Evolutionary conservation across 441 rosid species (phyloP).

Genomic region (Jatropha podagrica): DNA sequence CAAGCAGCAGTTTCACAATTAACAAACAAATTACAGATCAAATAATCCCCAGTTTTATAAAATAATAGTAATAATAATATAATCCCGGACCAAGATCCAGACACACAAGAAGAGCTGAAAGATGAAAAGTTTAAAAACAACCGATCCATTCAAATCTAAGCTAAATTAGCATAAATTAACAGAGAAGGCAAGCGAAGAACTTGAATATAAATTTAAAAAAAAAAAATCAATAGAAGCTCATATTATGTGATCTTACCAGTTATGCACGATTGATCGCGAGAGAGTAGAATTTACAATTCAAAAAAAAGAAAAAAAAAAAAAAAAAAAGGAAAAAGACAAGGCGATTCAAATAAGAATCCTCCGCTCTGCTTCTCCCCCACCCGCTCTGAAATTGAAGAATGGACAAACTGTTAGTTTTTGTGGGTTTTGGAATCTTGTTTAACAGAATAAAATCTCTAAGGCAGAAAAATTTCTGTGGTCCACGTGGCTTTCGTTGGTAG

Average conservation of each 20-base stretch:
- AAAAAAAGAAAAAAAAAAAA: neutral
- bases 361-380: neutral
- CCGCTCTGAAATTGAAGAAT: neutral
- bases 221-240: neutral
- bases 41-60: neutral
- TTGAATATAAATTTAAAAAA: neutral
- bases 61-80: neutral
- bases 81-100: neutral
- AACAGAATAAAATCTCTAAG: neutral
- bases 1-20: neutral
- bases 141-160: conserved; percentile 9
- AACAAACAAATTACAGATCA: neutral
- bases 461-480: neutral
- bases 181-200: neutral
- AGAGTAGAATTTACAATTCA: neutral
- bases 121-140: neutral
- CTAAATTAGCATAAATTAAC: neutral
- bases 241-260: conserved; percentile 5
- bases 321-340: neutral
- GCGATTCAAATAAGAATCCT: neutral
- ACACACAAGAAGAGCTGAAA: neutral
- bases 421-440: neutral
- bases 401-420: conserved; percentile 2
- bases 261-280: too few species aligned
- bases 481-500: neutral